Base-by-base conservation (phyloP, 805 yeast genomes). In the Candida silvatica region DNA sequence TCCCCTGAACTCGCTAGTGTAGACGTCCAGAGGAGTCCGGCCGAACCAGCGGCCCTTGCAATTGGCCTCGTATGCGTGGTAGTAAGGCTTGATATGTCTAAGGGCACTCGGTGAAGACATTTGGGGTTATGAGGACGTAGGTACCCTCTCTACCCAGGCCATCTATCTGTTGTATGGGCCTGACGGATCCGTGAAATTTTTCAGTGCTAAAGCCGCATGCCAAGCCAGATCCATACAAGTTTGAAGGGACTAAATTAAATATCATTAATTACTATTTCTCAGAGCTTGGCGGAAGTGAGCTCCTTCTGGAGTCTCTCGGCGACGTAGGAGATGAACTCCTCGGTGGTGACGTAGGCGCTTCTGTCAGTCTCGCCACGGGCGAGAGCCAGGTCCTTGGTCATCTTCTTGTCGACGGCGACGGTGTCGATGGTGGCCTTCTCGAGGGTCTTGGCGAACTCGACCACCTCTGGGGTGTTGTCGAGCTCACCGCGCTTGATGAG, bases 331-430 rank as follows among this genome's bases (percentile, higher is more conserved):
- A 88, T 76, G 61, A 86, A 88, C 61, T 86, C 96, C 58, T 82
- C 92, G 35, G 97, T 90, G 35, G 94, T 80, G 27, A 87, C 97
- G 48, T 85, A 88, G 25, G 80, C 53, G 15, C 76, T 64, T 59
- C 96, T 79, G 48, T 78, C 82, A 37, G 94, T 83, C 64, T 77
- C 81, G 42, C 96, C 96, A 48, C 77, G 71, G 35, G 94, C 85
- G 44, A 88, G 71, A 8, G 97, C 96, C 57, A 90, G 72, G 62
- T 90, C 97, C 67, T 90, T 90, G 52, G 97, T 90, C 97, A 90
- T 90, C 53, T 80, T 79, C 37, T 82, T 82, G 54, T 85, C 96
- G 23, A 66, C 62, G 42, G 73, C 75, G 25, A 90, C 97, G 20
- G 95, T 83, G 47, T 84, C 92, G 42, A 85, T 63, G 32, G 90